These are phyloP conservation scores for Alternaria longipes DNA, from an alignment of 2,329 filamentous ascomycete genomes.

Conservation along the genomic window DNA sequence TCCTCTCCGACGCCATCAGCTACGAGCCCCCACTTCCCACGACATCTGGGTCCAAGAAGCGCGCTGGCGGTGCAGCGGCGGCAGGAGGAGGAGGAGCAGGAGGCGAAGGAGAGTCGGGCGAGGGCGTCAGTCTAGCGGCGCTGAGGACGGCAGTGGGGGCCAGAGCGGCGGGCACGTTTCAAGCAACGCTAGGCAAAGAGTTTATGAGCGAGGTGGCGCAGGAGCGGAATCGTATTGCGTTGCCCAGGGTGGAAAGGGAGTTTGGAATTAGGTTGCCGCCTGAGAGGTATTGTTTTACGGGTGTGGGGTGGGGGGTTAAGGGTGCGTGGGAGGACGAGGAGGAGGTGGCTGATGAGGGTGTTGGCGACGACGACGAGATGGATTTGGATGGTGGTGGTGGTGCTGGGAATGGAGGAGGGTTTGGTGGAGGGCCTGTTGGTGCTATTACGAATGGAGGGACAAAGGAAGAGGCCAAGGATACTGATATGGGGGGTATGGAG, in stretches of 20 bases:
- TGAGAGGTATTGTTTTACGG: slow-evolving; percentile 63
- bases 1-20: slow-evolving; percentile 69
- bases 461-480: slow-evolving; percentile 36
- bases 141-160: slow-evolving; percentile 77
- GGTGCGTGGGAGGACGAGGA: slow-evolving; percentile 73
- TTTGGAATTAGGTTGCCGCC: slow-evolving; percentile 68
- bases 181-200: slow-evolving; percentile 71
- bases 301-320: slow-evolving; percentile 45
- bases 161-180: slow-evolving; percentile 74
- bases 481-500: slow-evolving; percentile 43
- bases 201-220: slow-evolving; percentile 75
- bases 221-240: slow-evolving; percentile 57
- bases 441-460: slow-evolving; percentile 28
- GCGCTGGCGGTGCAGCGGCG: neutral
- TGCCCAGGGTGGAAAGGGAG: slow-evolving; percentile 60
- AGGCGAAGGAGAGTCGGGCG: slow-evolving; percentile 47
- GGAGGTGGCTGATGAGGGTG: slow-evolving; percentile 73
- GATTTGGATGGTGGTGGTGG: slow-evolving; percentile 20
- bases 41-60: slow-evolving; percentile 30
- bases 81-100: slow-evolving; percentile 10
- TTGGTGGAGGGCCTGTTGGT: slow-evolving; percentile 37
- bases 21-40: slow-evolving; percentile 43
- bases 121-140: slow-evolving; percentile 69
- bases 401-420: slow-evolving; percentile 46
- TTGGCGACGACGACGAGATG: slow-evolving; percentile 69